Base-by-base conservation (phyloP, 208 protist genomes). In the Plasmodiophora brassicae region DNA sequence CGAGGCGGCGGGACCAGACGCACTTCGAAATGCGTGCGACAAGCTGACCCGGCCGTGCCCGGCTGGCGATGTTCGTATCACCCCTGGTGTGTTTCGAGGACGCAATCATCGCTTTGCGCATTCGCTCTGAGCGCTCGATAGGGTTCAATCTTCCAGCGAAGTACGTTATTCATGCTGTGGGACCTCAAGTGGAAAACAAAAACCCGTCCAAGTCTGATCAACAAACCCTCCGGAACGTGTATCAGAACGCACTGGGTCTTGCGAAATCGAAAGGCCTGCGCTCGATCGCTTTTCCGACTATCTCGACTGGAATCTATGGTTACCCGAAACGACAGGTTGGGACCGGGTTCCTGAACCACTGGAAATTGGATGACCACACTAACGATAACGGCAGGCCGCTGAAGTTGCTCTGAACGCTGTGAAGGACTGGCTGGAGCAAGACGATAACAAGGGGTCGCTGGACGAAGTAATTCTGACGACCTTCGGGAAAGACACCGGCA, bases 231-330 rank as follows among this genome's bases (percentile, higher is more conserved):
- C 25, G 25, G 25, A 60, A 20, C 36, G 72, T 28, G 36, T 39
- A 60, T 87, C 35, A 87, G 72, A 87, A 20, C 25, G 44, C 22
- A 87, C 25, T 25, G 25, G 25, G 25, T 60, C 25, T 60, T 25
- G 25, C 25, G 25, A 60, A 60, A 60, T 25, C 25, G 72, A 22
- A 88, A 32, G 43, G 83, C 10, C 32, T 90, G 0, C 10, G 88
- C 46, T 53, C 38, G 35, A 44, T 90, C 22, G 88, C 85, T 46
- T 28, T 90, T 46, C 83, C 65, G 20, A 87, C 72, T 46, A 88
- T 90, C 25, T 90, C 88, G 0, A 90, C 88, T n/a, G 88, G 88
- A 20, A 90, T 90, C n/a, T 90, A 85, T n/a, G 88, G 88, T 1
- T 90, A 85, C 71, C 45, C 41, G 39, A 90, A 78, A 0, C 14